These are phyloP conservation scores for Beauveria sp. DNA, from an alignment of 2,329 filamentous ascomycete species.

Conservation along the genomic window DNA sequence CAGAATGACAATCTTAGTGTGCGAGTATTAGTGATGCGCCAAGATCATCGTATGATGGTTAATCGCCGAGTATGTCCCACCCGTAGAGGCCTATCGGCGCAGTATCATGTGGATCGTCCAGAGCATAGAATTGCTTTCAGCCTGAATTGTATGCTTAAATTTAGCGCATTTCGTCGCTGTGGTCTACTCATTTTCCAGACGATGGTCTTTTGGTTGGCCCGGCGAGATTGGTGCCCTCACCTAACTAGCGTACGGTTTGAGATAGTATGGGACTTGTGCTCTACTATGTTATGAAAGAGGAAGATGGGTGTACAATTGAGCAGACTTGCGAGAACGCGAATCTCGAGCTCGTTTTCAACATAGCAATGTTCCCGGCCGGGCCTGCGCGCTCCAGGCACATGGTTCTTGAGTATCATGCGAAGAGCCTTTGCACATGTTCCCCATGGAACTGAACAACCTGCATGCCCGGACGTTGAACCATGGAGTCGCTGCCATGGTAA, in stretches of 20 bases:
- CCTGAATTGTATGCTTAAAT: neutral
- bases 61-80: neutral
- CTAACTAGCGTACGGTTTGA: no score
- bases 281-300: no score
- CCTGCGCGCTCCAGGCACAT: neutral
- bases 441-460: neutral
- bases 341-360: neutral
- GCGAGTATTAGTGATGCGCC: neutral
- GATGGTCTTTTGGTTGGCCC: no score
- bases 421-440: no score
- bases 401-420: neutral
- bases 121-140: no score
- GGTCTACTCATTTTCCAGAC: no score
- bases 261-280: no score
- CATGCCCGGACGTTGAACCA: neutral
- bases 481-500: neutral
- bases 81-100: neutral
- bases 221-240: no score
- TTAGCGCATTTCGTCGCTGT: no score
- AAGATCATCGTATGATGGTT: neutral
- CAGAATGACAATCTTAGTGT: neutral
- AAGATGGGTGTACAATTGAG: no score
- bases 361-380: neutral
- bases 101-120: neutral
- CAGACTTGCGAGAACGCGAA: no score